Evolutionary conservation across 805 yeast species (phyloP).

Genomic region (Pichia sporocuriosa): DNA sequence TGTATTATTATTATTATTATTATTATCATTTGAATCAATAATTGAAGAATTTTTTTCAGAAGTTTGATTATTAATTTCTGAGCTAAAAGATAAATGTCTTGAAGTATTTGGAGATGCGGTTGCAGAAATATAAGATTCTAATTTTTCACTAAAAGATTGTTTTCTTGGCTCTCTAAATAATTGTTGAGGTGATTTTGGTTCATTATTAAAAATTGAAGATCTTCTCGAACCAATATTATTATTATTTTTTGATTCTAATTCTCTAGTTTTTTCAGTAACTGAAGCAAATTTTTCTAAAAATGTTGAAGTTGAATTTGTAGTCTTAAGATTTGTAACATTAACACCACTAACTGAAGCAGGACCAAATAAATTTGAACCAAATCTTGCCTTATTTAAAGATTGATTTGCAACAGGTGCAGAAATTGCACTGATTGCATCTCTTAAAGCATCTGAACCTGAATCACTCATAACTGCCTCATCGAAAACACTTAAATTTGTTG

Average conservation of each 20-base stretch:
- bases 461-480: conserved; percentile 27
- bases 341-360: conserved; percentile 54
- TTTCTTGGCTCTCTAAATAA: conserved; percentile 29
- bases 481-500: conserved; percentile 12
- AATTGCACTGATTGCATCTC: conserved; percentile 28
- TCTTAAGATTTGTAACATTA: conserved; percentile 27
- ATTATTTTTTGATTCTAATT: conserved; percentile 38
- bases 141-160: conserved; percentile 55
- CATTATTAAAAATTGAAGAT: conserved; percentile 41
- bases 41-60: conserved; percentile 32
- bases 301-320: conserved; percentile 26
- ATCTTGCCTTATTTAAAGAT: conserved; percentile 24
- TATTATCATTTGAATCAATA: conserved; percentile 22
- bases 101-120: conserved; percentile 25
- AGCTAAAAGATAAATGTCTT: conserved; percentile 26
- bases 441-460: conserved; percentile 28
- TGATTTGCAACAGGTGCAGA: conserved; percentile 26
- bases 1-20: conserved; percentile 12
- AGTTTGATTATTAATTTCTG: conserved; percentile 19
- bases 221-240: conserved; percentile 37
- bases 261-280: conserved; percentile 65
- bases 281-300: conserved; percentile 58
- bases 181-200: conserved; percentile 26
- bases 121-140: conserved; percentile 44
- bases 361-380: conserved; percentile 39